Evolutionary conservation across 140 eudicot genomes (phyloP), one percentile per base, ranked within the genome.

Genomic region (Oenanthe javanica): DNA sequence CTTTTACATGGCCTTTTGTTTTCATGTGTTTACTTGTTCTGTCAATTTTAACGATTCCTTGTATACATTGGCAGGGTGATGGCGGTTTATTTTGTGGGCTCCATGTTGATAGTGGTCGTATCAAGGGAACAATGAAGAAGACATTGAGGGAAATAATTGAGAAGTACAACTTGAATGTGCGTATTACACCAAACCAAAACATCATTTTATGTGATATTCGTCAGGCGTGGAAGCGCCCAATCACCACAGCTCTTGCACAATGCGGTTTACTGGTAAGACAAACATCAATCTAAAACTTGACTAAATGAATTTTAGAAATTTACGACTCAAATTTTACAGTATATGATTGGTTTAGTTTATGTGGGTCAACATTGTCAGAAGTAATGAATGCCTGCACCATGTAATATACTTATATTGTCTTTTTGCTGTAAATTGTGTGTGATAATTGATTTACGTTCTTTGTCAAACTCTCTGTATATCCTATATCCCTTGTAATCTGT

Each of bases 131-230:
- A 46, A 89, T 91, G 93, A 94, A 94, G 89, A 88, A 21, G 81
- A 88, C 95, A 18, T 84, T 94, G 54, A 83, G 98, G 83, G 97
- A 90, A 84, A 78, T 92, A 31, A 92, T 94, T 84, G 96, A 94
- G 84, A 94, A 92, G 84, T 92, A 94, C 85, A 89, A 90, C 76
- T 88, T 94, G 88, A 89, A 86, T 81, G 97, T 92, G 40, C 93
- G 98, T 48, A 92, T 94, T 80, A 94, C 98, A 1, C 90, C 98
- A 45, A 94, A 94, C 84, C 98, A 94, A 85, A 94, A 94, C 86
- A 85, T 94, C 45, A 85, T 94, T 48, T 88, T 94, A 84, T 92
- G 98, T 79, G 97, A 94, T 83, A 84, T 94, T 51, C 90, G 87
- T 16, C 93, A 82, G 18, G 82, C 97, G 50, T 94, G 98, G 98